Evolutionary conservation across 2,329 filamentous ascomycete species (phyloP), one percentile per base, ranked within the genome.

Genomic region (Scytalidium sp.): DNA sequence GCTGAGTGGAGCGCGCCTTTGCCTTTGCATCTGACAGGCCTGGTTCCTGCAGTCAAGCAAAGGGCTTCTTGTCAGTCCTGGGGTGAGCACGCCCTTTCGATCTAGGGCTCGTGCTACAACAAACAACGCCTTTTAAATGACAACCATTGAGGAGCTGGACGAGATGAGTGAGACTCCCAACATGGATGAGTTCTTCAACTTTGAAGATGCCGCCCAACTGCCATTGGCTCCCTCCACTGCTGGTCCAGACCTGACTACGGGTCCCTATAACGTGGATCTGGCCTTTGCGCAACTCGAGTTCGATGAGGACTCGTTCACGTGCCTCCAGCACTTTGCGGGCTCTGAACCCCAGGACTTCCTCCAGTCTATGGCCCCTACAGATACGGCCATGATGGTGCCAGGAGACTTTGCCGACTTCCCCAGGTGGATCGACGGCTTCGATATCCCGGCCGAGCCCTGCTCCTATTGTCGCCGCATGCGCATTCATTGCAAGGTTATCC

Each of bases 131-230:
- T 56, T 64, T 48, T 60, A 52, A 50, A 64, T 63, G 63, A 68
- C 66, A 52, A 67, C 69, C n/a, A 69, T 68, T 44, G 70, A 79
- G 55, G 64, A 67, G 2, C 6, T n/a, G 5, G 15, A n/a, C 7
- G 32, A 36, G 32, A 15, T 9, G 4, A 15, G 5, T 5, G 32
- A 36, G 7, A 8, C 32, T 4, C 32, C 5, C 32, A 69, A 65
- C n/a, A 70, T 75, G 56, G 81, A 85, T 49, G 78, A 84, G 54
- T 83, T 86, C 62, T 78, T 88, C 64, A 73, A 83, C 62, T 85
- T 81, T 79, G 79, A 83, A 58, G 67, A 75, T 50, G 71, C 74
- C 45, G 75, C 68, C 42, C 54, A 51, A 15, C 41, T 39, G 19
- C 19, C 49, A 54, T 25, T 51, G 50, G 19, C 50, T 56, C 45